Base-by-base conservation (phyloP, 176 grass and related monocot species). In the Oropetium thomaeum region DNA sequence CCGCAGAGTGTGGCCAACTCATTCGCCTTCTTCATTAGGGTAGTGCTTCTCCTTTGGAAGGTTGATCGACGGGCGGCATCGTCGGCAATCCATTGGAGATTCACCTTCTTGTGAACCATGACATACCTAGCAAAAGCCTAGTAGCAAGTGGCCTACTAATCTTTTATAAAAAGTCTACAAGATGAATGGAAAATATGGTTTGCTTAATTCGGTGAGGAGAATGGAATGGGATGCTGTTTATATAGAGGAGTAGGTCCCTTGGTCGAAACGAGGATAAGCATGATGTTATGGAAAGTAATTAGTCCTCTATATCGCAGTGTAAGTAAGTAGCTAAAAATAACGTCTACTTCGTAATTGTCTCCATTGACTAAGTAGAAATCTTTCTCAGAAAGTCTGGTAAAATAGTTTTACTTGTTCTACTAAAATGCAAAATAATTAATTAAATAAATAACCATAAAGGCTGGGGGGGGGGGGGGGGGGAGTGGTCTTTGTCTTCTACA, bases 51-150 rank as follows among this genome's bases (percentile, higher is more conserved):
- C 54, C 75, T 88, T 67, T 75, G 79, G 15, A 82, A 79, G 0
- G 77, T 82, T 1, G 73, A 39, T 0, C 25, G 40, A 2, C 89
- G 37, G 0, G 34, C 65, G 0, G 61, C 17, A 4, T 75, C 57
- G 34, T 88, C 79, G 12, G 60, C 8, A 7, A 92, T 85, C 60
- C 51, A 78, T 7, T 65, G 30, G 2, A 92, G 48, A 2, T 55
- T 62, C 14, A 88, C 68, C 69, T 81, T 88, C 54, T 67, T 82
- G 25, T 76, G 53, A 20, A 62, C 60, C 89, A 92, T 92, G 16
- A 35, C 5, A 3, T 41, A 12, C 4, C 34, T 66, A 53, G 31
- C 4, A 19, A 28, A 12, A 72, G 17, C 7, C 48, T 55, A 35
- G 5, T 34, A 5, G 5, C 35, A 38, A 38, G 4, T 38, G 35